These are phyloP conservation scores for Blastomyces silverae DNA, from an alignment of 2,329 filamentous ascomycete genomes.

Conservation along the genomic window DNA sequence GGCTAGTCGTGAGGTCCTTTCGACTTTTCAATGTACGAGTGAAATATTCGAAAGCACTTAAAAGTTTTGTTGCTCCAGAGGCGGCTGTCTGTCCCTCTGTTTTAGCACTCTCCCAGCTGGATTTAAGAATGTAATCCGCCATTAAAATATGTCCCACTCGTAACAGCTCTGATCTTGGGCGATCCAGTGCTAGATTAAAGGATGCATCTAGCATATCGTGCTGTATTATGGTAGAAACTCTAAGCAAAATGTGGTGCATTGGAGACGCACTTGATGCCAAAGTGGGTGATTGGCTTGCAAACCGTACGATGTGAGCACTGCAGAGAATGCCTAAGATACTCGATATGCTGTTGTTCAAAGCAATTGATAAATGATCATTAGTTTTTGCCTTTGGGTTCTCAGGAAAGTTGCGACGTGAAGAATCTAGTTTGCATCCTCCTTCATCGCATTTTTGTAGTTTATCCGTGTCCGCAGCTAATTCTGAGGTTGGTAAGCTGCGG, in stretches of 20 bases:
- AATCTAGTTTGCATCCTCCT: background rate
- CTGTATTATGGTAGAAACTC: slow-evolving; percentile 16
- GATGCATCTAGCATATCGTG: slow-evolving; percentile 14
- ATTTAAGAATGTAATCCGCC: slow-evolving; percentile 18
- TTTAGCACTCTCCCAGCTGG: background rate
- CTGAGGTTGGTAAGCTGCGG: background rate
- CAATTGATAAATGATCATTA: slow-evolving; percentile 13
- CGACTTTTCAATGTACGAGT: slow-evolving; percentile 28
- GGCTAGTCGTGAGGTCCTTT: slow-evolving; percentile 30
- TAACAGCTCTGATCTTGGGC: slow-evolving; percentile 12
- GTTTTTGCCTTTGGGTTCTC: background rate
- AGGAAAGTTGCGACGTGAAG: background rate
- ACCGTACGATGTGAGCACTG: slow-evolving; percentile 17
- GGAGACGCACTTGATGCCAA: slow-evolving; percentile 10
- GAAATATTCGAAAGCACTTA: slow-evolving; percentile 29
- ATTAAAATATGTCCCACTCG: slow-evolving; percentile 21
- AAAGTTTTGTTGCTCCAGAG: slow-evolving; percentile 1
- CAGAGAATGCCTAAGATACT: slow-evolving; percentile 20
- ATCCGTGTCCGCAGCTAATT: background rate
- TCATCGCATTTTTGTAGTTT: slow-evolving; percentile 3
- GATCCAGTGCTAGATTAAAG: background rate
- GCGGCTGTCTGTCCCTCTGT: background rate
- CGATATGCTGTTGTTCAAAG: slow-evolving; percentile 22
- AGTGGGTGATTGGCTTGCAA: background rate
- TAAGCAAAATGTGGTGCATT: slow-evolving; percentile 16